A percentile compares a stretch with the other conserved stretches of the same genome.
phyloP scores from a whole-genome alignment of 73 alveolate species.

The Paramecium sonneborni region DNA sequence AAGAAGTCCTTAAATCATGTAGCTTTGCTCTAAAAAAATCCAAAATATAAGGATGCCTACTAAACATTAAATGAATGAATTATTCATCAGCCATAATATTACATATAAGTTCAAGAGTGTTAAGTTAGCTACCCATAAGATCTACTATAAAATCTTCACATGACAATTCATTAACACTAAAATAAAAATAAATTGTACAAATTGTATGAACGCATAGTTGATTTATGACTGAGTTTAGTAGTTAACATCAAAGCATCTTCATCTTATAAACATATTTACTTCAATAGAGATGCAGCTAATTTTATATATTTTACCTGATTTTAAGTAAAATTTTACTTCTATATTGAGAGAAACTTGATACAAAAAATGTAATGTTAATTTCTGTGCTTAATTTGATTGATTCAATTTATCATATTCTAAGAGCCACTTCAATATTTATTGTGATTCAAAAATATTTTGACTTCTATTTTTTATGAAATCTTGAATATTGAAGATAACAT shows the following conservation, averaged over 20 bases:
- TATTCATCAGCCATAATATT: not conserved
- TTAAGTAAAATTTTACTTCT: not conserved
- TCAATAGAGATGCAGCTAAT: not conserved
- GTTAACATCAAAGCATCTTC: not conserved
- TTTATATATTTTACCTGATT: not conserved
- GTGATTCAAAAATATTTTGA: not conserved
- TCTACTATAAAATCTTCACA: not conserved
- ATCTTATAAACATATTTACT: not conserved
- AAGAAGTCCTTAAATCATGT: not conserved
- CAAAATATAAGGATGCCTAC: not conserved
- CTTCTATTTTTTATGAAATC: slow-evolving; percentile 1
- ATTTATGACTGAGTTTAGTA: not conserved
- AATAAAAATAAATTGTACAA: not conserved
- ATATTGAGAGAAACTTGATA: not conserved
- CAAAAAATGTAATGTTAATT: not conserved
- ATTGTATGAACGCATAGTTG: not conserved
- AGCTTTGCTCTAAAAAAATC: not conserved
- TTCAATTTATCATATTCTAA: slow-evolving; percentile 11
- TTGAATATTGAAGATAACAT: not conserved
- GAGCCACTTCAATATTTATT: not conserved
- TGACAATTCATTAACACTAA: not conserved
- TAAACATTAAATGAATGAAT: not conserved
- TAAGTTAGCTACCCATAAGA: not conserved
- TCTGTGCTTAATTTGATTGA: not conserved
- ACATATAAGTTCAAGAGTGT: not conserved